Conservation (phyloP, 2,329 filamentous ascomycete genomes). For the Huntiella moniliformis region DNA sequence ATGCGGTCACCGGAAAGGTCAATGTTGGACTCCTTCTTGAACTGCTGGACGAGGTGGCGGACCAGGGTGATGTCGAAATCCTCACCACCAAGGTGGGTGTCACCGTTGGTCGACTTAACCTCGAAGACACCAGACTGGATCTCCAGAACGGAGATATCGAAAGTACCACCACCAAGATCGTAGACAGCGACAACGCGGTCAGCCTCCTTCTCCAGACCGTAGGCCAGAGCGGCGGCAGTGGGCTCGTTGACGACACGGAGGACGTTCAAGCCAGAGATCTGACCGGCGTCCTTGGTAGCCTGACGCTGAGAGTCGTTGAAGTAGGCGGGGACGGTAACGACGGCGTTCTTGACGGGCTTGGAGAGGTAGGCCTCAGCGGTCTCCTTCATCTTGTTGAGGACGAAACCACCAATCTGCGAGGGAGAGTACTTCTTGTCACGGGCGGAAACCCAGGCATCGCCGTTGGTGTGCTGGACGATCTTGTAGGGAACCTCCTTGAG, state of each 20-base stretch:
- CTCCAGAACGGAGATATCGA: slow-evolving; percentile 95
- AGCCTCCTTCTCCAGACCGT: slow-evolving; percentile 86
- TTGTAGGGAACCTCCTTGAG: slow-evolving; percentile 97
- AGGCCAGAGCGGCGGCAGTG: slow-evolving; percentile 85
- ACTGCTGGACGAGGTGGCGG: slow-evolving; percentile 80
- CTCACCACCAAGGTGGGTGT: slow-evolving; percentile 94
- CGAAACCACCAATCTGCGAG: slow-evolving; percentile 93
- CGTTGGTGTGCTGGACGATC: slow-evolving; percentile 92
- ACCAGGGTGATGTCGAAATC: slow-evolving; percentile 94
- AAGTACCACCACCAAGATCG: slow-evolving; percentile 95
- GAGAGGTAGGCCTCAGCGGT: slow-evolving; percentile 84
- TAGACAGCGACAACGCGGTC: slow-evolving; percentile 87
- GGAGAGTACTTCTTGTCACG: slow-evolving; percentile 92
- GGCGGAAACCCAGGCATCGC: slow-evolving; percentile 88
- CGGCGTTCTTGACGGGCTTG: slow-evolving; percentile 84
- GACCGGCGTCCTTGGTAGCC: slow-evolving; percentile 93
- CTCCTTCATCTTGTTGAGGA: slow-evolving; percentile 98
- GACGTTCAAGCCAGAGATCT: slow-evolving; percentile 89
- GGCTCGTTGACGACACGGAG: slow-evolving; percentile 97
- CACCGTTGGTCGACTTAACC: slow-evolving; percentile 98
- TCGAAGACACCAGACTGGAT: slow-evolving; percentile 97
- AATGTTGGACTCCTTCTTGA: slow-evolving; percentile 89
- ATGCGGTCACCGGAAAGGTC: slow-evolving; percentile 86
- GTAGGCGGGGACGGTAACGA: slow-evolving; percentile 92
- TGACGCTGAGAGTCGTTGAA: slow-evolving; percentile 98